Conservation (phyloP, 2,329 filamentous ascomycete genomes). For the Microsporum ferrugineum region DNA sequence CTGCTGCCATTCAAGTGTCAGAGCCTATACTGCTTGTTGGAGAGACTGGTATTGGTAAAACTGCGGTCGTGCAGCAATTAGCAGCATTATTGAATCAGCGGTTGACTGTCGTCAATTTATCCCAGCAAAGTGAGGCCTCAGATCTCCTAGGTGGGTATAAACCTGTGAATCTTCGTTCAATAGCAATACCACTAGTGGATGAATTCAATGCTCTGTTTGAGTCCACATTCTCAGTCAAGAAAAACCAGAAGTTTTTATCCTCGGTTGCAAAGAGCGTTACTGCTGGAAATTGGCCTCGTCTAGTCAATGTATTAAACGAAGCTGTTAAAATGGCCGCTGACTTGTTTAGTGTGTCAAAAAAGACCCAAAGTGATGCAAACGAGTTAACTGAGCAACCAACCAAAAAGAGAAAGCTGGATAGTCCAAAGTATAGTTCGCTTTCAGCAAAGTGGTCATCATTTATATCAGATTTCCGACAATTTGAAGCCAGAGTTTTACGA, state of each 20-base stretch:
- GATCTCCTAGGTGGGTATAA: constrained; percentile 95
- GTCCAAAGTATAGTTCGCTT: constrained; percentile 41
- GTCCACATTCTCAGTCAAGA: constrained; percentile 73
- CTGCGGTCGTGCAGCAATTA: constrained; percentile 86
- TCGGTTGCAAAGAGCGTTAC: constrained; percentile 67
- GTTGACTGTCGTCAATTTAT: constrained; percentile 86
- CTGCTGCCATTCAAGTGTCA: constrained; percentile 66
- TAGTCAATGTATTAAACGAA: constrained; percentile 77
- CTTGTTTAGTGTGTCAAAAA: constrained; percentile 46
- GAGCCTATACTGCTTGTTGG: constrained; percentile 93
- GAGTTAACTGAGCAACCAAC: constrained; percentile 43
- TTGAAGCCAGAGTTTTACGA: constrained; percentile 64
- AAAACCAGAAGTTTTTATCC: constrained; percentile 77
- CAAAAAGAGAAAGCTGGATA: constrained; percentile 59
- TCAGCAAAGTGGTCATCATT: constrained; percentile 73
- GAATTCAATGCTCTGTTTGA: constrained; percentile 86
- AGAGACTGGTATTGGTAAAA: constrained; percentile 97
- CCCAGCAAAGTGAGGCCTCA: constrained; percentile 94
- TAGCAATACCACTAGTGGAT: constrained; percentile 82
- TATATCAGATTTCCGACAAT: constrained; percentile 58
- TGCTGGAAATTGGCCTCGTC: constrained; percentile 75
- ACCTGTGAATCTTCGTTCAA: constrained; percentile 76
- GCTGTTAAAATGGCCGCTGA: constrained; percentile 77
- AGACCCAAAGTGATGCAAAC: constrained; percentile 35
- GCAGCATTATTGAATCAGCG: constrained; percentile 74